phyloP scores from a whole-genome alignment of 176 grass and related monocot species.

The Pontederia crassipes region DNA sequence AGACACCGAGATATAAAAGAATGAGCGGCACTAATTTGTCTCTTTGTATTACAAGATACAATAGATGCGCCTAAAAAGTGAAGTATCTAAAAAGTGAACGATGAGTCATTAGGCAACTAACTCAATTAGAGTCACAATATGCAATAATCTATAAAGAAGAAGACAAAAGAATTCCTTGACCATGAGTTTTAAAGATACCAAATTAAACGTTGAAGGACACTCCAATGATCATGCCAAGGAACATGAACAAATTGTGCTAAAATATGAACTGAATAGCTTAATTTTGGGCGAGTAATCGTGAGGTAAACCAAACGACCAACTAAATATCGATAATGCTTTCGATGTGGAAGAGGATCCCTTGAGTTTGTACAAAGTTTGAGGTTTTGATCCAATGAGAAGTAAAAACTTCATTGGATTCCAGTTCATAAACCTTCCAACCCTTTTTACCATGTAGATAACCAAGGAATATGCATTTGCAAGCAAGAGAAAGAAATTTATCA shows the following conservation, averaged over 20 bases:
- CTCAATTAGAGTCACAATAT: neutral
- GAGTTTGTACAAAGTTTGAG: neutral
- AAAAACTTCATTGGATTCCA: too few relatives aligned
- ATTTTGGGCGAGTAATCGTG: neutral
- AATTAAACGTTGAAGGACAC: neutral
- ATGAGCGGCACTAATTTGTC: neutral
- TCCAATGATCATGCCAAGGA: neutral
- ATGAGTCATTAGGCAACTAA: neutral
- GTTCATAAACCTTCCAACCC: too few relatives aligned
- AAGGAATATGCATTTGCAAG: too few relatives aligned
- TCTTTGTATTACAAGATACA: neutral
- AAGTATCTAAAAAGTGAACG: neutral
- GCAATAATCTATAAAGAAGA: neutral
- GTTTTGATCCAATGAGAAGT: neutral
- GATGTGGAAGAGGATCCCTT: neutral
- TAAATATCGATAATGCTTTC: neutral
- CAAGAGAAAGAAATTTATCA: too few relatives aligned
- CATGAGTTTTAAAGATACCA: neutral
- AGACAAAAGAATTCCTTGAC: neutral
- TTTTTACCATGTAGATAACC: too few relatives aligned
- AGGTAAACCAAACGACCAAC: neutral
- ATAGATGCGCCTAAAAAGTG: neutral
- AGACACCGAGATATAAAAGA: neutral
- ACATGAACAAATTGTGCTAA: neutral
- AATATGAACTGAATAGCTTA: neutral